phyloP scores from a whole-genome alignment of 805 yeast species.

The Sugiyamaella valdiviana region DNA sequence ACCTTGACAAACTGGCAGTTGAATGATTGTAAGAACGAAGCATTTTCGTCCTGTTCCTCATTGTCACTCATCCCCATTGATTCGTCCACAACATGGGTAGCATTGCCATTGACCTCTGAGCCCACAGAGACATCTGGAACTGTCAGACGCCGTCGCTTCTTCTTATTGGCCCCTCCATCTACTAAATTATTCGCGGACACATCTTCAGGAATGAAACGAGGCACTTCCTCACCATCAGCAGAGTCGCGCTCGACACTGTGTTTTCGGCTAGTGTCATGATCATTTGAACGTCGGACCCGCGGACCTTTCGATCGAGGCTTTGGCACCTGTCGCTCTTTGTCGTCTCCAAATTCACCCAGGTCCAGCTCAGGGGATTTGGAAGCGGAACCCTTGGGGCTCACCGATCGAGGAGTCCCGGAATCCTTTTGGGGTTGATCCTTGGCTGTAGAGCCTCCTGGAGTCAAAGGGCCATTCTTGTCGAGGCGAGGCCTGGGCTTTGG shows the following conservation, averaged over 20 bases:
- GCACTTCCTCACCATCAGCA: neutral
- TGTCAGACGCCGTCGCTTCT: conserved; percentile 4
- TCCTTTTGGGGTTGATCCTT: too few species aligned
- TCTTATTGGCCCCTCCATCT: neutral
- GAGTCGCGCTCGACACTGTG: neutral
- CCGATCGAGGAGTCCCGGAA: neutral
- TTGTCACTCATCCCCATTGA: conserved; percentile 5
- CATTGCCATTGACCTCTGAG: neutral
- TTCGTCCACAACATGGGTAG: neutral
- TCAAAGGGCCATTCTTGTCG: neutral
- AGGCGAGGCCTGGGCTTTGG: neutral
- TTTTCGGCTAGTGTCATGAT: neutral
- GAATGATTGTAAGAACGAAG: conserved; percentile 8
- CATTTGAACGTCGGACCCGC: neutral
- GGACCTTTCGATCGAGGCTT: neutral
- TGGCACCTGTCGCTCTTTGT: neutral
- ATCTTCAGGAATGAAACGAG: too few species aligned
- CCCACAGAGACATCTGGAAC: conserved; percentile 1
- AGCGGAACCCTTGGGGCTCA: neutral
- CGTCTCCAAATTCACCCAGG: neutral
- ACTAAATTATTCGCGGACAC: neutral
- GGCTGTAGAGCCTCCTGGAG: too few species aligned
- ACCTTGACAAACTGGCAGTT: conserved; percentile 13
- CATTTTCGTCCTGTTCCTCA: conserved; percentile 1
- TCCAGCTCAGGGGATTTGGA: neutral